Base-by-base conservation (phyloP, 371 early-diverging fungal species). In the Mortierella sp. region DNA sequence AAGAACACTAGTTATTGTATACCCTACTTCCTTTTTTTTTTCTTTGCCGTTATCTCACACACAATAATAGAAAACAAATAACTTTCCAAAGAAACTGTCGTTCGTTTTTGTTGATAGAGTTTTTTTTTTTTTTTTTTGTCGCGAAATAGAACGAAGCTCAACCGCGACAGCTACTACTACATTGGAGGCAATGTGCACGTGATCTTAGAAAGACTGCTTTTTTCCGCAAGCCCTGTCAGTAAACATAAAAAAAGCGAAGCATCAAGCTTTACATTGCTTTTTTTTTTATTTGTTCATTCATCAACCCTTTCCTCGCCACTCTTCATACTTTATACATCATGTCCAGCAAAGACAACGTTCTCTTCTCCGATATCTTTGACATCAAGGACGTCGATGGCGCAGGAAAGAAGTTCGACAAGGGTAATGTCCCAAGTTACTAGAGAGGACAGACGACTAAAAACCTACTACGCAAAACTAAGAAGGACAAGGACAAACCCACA, bases 331-430 rank as follows among this genome's bases (percentile, higher is more conserved):
- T 16, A 5, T 18, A 14, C 76, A 83, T 51, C 51, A 94, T 94
- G 94, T 88, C 91, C 60, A 89, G 89, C 79, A 92, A 90, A 76
- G 95, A 94, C 82, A 94, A 91, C 88, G 90, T 95, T 79, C 88
- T 98, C 48, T 98, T 97, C 87, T 91, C 91, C 68, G 98, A 97
- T 88, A 93, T 96, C 68, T 97, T 98, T 80, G 95, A 95, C 75
- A 94, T 97, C 82, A 95, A 92, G 82, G 97, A 97, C 82, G 89
- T 97, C 73, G 96, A 98, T 91, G 93, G 93, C 76, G 95, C 94
- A 76, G 99, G 97, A 76, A 97, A 97, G 89, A 96, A 96, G 83
- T 98, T 98, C 83, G 98, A 98, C 89, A 91, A 97, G 89, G 97
- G 96, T 96, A 92, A 74, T 46, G 12, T 14, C 12, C 12, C 48